Base-by-base conservation (phyloP, 331 rosid species). In the Phaseolus coccineus region DNA sequence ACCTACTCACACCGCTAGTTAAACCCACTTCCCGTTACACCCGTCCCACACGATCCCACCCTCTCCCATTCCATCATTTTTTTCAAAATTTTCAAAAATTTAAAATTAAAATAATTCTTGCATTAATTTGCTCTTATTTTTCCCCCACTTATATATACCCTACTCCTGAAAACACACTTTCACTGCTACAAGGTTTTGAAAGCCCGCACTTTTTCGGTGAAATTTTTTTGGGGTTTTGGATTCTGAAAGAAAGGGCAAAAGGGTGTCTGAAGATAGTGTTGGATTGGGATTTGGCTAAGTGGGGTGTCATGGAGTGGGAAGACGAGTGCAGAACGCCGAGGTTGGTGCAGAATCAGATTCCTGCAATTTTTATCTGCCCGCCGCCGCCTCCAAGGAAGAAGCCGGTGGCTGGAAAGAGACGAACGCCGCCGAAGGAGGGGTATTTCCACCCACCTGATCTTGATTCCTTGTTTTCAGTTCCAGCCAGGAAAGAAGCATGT, bases 381-480 rank as follows among this genome's bases (percentile, higher is more conserved):
- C 92, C 97, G 47, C 90, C 96, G 77, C 93, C 97, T 15, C 91
- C 89, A 16, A 84, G 84, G 91, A 93, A 93, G 88, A 92, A 90
- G 76, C 62, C 86, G 9, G 69, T 57, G 0, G 51, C 70, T n/a
- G 85, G 83, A 47, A 84, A 51, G 62, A 74, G 84, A 68, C 78
- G 57, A 35, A 77, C 80, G 2, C 93, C 88, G 3, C 96, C 90
- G 0, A 87, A 81, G 78, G 88, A 83, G 6, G 94, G 93, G 39
- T 91, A 88, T 71, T 93, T 93, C 61, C 91, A 88, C 37, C 90
- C 94, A 14, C 94, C 97, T 22, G 96, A 93, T 80, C 94, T 93
- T 16, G 97, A 93, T 19, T 70, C 93, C 27, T 82, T 93, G 77
- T 90, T 90, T 62, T 2, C 52, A 24, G 19, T 85, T 82, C 69